These are phyloP conservation scores for Aspergillus quadricinctus DNA, from an alignment of 2,329 filamentous ascomycete genomes.

Conservation along the genomic window DNA sequence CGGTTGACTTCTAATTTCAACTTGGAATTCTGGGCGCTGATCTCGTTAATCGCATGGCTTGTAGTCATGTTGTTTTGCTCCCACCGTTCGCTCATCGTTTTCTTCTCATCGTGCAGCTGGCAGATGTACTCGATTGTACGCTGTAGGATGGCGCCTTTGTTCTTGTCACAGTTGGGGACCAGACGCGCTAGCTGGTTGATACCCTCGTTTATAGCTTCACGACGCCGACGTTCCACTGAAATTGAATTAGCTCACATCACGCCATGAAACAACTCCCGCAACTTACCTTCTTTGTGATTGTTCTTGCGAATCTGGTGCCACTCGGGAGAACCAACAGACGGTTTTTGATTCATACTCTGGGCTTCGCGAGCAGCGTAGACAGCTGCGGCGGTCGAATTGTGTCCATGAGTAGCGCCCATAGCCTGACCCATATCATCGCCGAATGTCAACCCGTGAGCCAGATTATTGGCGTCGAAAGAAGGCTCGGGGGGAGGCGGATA, in stretches of 20 bases:
- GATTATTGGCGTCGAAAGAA: constrained; percentile 35
- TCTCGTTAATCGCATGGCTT: constrained; percentile 63
- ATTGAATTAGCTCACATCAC: constrained; percentile 21
- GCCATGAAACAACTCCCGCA: background rate
- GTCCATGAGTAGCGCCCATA: constrained; percentile 34
- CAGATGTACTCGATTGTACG: constrained; percentile 92
- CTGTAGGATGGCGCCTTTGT: constrained; percentile 94
- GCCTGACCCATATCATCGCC: constrained; percentile 39
- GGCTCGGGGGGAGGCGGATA: constrained; percentile 42
- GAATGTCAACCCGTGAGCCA: constrained; percentile 33
- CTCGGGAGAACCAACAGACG: constrained; percentile 89
- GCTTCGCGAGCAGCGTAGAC: constrained; percentile 50
- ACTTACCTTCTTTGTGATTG: constrained; percentile 94
- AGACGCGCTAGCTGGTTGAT: constrained; percentile 98
- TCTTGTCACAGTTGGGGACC: constrained; percentile 96
- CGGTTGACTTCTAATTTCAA: constrained; percentile 87
- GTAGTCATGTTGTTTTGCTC: constrained; percentile 43
- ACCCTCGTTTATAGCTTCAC: constrained; percentile 97
- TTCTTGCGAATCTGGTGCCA: constrained; percentile 98
- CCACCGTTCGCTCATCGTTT: constrained; percentile 38
- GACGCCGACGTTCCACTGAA: constrained; percentile 86
- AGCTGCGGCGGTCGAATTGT: constrained; percentile 58
- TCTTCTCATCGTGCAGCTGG: constrained; percentile 59
- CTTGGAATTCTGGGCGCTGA: constrained; percentile 89
- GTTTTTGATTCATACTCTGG: constrained; percentile 60